Evolutionary conservation across 225 moss, liverwort and hornwort species (phyloP), one percentile per base, ranked within the genome.

Genomic region (Marchantia paleacea): DNA sequence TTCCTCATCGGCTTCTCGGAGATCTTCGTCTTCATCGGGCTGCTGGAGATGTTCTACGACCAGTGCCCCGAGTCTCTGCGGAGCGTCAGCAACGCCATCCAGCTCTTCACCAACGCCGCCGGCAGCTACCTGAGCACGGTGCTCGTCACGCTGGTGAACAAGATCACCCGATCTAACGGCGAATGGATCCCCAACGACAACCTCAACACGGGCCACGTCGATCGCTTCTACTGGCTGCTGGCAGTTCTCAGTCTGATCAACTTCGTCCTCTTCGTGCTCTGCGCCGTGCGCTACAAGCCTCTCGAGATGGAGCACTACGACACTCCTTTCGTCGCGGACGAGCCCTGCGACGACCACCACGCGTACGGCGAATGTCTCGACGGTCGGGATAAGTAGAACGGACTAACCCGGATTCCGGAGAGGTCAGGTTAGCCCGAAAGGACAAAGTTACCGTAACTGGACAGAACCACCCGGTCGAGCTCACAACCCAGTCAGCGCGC

Each of bases 31-130:
- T 25, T 78, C 11, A 77, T 87, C 11, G 95, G 95, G 3, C 83
- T 93, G 8, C 76, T 92, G 19, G 95, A 95, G 67, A 89, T 95
- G 54, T 95, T 95, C 58, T 93, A 95, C 51, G 93, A 93, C 73
- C 92, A 95, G 77, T 89, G 91, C 1, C 93, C 93, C 0, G 92
- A 95, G 78, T 79, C 86, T 0, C 89, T 95, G 84, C 81, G 94
- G 7, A 95, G 92, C 75, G 82, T 94, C 0, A 91, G 94, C 0
- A 87, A 88, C 0, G 92, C 92, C 0, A 26, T 91, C 30, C 85
- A 89, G 68, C 79, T 93, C 5, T 91, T 90, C 26, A 90, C 91
- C 0, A 93, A 89, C 47, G 94, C 90, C 0, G 80, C 90, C 3
- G 94, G 94, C 7, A 93, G 91, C 86, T 94, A 91, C 68, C 16